These are phyloP conservation scores for Nicotiana tomentosiformis DNA, from an alignment of 257 asterid species.

Conservation along the genomic window DNA sequence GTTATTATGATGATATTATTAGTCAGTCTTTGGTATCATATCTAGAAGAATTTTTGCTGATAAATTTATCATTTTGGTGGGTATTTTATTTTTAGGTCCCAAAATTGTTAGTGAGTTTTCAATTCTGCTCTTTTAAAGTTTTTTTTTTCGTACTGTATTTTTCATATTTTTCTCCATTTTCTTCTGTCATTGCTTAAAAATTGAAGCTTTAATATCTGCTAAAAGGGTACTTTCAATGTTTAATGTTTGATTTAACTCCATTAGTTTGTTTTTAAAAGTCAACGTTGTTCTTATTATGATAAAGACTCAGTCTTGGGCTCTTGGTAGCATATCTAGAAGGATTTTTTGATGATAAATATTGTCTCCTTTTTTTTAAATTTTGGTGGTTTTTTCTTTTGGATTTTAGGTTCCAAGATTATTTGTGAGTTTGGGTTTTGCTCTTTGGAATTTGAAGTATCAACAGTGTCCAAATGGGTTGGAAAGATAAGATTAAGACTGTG, in stretches of 20 bases:
- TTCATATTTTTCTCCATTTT: background rate
- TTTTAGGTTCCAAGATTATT: background rate
- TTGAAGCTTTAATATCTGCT: background rate
- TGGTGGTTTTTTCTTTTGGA: background rate
- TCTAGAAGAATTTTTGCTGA: no score
- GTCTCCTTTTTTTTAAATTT: background rate
- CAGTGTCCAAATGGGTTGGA: slow-evolving; percentile 44
- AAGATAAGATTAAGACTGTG: slow-evolving; percentile 35
- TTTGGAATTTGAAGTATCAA: background rate
- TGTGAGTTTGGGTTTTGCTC: slow-evolving; percentile 5
- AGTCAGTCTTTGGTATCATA: no score
- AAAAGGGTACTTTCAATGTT: background rate
- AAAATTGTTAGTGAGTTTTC: background rate
- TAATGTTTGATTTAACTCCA: background rate
- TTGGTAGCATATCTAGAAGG: background rate
- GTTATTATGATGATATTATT: no score
- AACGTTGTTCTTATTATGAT: background rate
- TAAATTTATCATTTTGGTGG: background rate
- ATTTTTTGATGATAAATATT: background rate
- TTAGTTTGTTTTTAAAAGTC: background rate
- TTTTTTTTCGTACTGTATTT: background rate
- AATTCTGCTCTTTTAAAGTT: background rate
- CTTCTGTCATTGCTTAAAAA: no score
- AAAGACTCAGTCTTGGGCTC: background rate
- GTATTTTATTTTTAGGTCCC: background rate